A percentile compares a stretch with the other conserved stretches of the same genome.
phyloP scores from a whole-genome alignment of 2,329 filamentous ascomycete genomes.

The Talaromyces marneffei region DNA sequence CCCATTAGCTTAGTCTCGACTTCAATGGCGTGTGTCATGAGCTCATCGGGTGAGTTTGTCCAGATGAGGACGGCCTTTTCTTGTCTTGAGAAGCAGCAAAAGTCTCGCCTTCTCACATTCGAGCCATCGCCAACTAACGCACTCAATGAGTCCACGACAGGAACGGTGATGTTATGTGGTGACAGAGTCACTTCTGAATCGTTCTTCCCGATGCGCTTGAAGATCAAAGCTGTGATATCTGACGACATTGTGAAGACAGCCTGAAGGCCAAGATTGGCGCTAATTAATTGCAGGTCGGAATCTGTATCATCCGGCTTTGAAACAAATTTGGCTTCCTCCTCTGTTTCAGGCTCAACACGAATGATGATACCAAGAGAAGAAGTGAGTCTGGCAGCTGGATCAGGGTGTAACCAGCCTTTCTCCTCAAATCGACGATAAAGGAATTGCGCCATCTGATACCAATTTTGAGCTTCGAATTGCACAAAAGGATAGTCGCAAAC shows the following conservation, averaged over 20 bases:
- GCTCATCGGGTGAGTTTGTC: conserved; percentile 11
- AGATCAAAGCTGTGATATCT: conserved; percentile 12
- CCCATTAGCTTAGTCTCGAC: conserved; percentile 14
- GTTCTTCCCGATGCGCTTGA: conserved; percentile 10
- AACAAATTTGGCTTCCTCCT: conserved; percentile 8
- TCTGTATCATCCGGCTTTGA: conserved; percentile 7
- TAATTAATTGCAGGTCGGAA: conserved; percentile 5
- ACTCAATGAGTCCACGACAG: conserved; percentile 11
- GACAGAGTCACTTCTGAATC: conserved; percentile 12
- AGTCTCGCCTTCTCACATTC: conserved; percentile 11
- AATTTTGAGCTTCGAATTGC: background rate
- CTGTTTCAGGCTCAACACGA: background rate
- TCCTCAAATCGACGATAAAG: conserved; percentile 12
- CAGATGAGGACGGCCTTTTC: conserved; percentile 12
- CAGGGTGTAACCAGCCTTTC: conserved; percentile 11
- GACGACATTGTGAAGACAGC: conserved; percentile 12
- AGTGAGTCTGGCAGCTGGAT: conserved; percentile 9
- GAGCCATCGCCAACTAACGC: conserved; percentile 2
- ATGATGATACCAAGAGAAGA: conserved; percentile 6
- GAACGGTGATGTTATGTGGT: conserved; percentile 12
- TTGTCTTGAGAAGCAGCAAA: conserved; percentile 12
- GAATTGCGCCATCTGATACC: conserved; percentile 10
- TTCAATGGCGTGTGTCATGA: conserved; percentile 10
- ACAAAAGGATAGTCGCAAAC: background rate
- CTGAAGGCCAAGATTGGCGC: conserved; percentile 4